Evolutionary conservation across 768 basidiomycete species (phyloP), one percentile per base, ranked within the genome.

Genomic region (Lanmaoa rubissima): DNA sequence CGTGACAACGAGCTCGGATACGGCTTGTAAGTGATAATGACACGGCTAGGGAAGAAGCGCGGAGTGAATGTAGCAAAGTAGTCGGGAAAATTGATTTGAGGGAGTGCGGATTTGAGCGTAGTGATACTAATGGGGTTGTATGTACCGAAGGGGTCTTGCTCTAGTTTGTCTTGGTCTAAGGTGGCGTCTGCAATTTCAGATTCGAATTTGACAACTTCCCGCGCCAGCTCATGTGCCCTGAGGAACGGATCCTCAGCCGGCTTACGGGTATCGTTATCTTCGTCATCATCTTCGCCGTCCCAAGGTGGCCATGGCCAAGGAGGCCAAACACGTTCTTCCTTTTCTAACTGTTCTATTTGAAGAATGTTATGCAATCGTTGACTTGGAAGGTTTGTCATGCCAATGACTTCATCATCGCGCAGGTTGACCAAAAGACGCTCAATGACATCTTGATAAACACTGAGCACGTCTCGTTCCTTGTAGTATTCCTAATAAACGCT

Each of bases 261-360:
- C 53, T 78, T 79, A 40, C 68, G 61, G 38, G 64, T 69, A 31
- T 80, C 76, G 17, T 74, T 71, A 36, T 73, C 73, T 7, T 75
- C 75, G 32, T 75, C 77, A n/a, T 79, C 83, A 17, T 79, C 83
- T 32, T 85, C 84, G 26, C 73, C 84, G 42, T 80, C 86, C 89
- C 90, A 94, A 6, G 93, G 92, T 66, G 90, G 88, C 88, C 88
- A 88, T 16, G 88, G 86, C 87, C 88, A 86, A 39, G 87, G 87
- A 42, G 89, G 90, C 88, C 87, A 90, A 31, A 82, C 75, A 46
- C 35, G 66, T 34, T 72, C 66, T 19, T 54, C 42, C 4, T 65
- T 56, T 74, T 78, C 61, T 52, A 66, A 9, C 62, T 73, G 59
- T 77, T 76, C 48, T 75, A 76, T 52, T 79, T 76, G 51, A 59